Evolutionary conservation across 176 grass and related monocot species (phyloP).

Genomic region (Panicum miliaceum): DNA sequence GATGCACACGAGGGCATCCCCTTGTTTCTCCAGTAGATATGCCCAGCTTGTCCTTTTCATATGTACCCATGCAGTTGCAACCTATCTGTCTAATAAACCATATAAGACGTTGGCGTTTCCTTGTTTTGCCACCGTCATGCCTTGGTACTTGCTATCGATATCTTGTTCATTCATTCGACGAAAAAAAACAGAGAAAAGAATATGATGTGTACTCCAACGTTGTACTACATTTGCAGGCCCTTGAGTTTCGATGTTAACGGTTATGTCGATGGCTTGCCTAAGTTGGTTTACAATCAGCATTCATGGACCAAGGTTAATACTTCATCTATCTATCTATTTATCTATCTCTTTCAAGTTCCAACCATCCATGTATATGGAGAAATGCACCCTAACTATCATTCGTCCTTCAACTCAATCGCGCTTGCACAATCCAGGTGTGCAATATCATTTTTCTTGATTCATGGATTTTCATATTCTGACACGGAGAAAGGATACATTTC

Average conservation of each 20-base stretch:
- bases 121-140: not conserved
- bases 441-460: conserved; percentile 86
- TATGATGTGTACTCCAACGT: not conserved
- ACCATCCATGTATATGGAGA: not conserved
- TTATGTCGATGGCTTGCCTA: conserved; percentile 48
- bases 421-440: conserved; percentile 39
- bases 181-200: not conserved
- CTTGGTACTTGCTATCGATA: not conserved
- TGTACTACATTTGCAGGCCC: conserved; percentile 49
- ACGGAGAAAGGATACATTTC: conserved; percentile 32
- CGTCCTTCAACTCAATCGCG: not conserved
- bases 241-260: conserved; percentile 45
- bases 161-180: not conserved
- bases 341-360: not conserved
- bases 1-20: not conserved
- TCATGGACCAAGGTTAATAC: conserved; percentile 66
- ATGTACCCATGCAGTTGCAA: not conserved
- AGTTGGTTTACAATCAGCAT: conserved; percentile 51
- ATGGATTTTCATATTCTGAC: conserved; percentile 74
- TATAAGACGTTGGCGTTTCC: not conserved
- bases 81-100: not conserved
- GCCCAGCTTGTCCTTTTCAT: not conserved
- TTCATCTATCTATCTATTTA: not conserved
- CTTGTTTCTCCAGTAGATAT: not conserved
- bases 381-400: not conserved